Evolutionary conservation across 129 eudicot species (phyloP).

Genomic region (Erigeron canadensis): DNA sequence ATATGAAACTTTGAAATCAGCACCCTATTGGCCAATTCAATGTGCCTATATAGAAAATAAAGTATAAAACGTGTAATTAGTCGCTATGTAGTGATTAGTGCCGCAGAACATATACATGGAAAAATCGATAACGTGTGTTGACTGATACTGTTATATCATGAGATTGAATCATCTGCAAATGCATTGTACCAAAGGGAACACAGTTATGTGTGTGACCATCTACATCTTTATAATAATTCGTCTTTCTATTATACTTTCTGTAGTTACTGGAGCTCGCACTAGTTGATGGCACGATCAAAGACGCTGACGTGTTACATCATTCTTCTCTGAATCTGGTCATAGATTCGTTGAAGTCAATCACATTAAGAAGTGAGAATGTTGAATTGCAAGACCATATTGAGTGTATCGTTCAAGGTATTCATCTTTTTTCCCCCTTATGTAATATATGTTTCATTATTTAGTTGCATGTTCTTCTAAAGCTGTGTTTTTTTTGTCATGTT

Average conservation of each 20-base stretch:
- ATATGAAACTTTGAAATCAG: slow-evolving; percentile 1
- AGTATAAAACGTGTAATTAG: slow-evolving; percentile 12
- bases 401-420: slow-evolving; percentile 77
- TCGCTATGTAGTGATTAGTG: not conserved
- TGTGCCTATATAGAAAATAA: not conserved
- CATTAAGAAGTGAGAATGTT: slow-evolving; percentile 31
- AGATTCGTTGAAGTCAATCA: slow-evolving; percentile 47
- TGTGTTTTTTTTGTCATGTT: slow-evolving; percentile 27
- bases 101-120: not conserved
- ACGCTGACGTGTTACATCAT: slow-evolving; percentile 55
- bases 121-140: too few relatives aligned
- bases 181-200: not conserved
- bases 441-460: slow-evolving; percentile 3
- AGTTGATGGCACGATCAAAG: slow-evolving; percentile 63
- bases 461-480: slow-evolving; percentile 16
- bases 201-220: not conserved
- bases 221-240: not conserved
- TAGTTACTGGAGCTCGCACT: slow-evolving; percentile 75
- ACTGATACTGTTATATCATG: not conserved
- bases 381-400: slow-evolving; percentile 52
- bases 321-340: slow-evolving; percentile 41
- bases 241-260: slow-evolving; percentile 38
- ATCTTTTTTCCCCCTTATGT: slow-evolving; percentile 2
- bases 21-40: not conserved
- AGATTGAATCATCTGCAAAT: slow-evolving; percentile 12